A percentile compares a stretch with the other conserved stretches of the same genome.
phyloP scores from a whole-genome alignment of 148 eudicot species.

The Camellia japonica region DNA sequence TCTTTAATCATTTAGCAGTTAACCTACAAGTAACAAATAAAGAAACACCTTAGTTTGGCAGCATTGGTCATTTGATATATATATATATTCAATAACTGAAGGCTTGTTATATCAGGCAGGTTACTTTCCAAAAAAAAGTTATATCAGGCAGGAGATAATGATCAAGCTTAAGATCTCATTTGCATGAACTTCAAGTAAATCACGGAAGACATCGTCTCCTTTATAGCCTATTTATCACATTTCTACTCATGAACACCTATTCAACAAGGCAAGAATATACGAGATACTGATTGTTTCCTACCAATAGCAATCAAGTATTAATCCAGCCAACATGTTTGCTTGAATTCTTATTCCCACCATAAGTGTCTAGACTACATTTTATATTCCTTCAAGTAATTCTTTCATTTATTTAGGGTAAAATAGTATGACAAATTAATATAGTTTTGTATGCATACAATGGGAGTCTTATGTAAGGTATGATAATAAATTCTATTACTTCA shows the following conservation, averaged over 20 bases:
- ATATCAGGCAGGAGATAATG: neutral
- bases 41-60: neutral
- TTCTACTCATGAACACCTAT: neutral
- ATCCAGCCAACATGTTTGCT: neutral
- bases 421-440: too few species aligned
- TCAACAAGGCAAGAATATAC: neutral
- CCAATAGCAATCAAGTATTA: neutral
- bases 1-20: neutral
- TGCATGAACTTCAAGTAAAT: slow-evolving; percentile 6
- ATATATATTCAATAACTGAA: neutral
- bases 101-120: neutral
- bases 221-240: neutral
- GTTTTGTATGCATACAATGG: neutral
- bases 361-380: too few species aligned
- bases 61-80: neutral
- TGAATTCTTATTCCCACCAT: neutral
- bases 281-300: neutral
- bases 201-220: neutral
- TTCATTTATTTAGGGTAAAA: neutral
- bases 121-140: neutral
- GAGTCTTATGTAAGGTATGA: too few species aligned
- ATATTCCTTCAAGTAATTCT: neutral
- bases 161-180: neutral
- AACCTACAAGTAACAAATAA: neutral
- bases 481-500: too few species aligned